A percentile compares a stretch with the other conserved stretches of the same genome.
Evolutionary conservation across 179 eudicot species (phyloP).

Genomic region (Heliamphora pulchella): DNA sequence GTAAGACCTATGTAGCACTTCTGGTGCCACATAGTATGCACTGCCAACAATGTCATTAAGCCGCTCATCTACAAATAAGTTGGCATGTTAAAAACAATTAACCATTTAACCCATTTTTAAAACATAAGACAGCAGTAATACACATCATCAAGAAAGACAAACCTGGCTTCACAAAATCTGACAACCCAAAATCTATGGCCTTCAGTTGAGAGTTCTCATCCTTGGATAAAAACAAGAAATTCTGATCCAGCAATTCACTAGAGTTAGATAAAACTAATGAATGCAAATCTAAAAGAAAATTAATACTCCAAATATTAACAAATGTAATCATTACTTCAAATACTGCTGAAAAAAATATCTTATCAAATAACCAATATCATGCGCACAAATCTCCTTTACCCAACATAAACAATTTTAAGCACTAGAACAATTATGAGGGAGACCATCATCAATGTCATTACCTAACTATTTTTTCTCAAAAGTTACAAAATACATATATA

Average conservation of each 20-base stretch:
- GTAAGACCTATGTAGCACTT: slow-evolving; percentile 85
- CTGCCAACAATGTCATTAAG: slow-evolving; percentile 92
- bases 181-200: slow-evolving; percentile 93
- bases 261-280: slow-evolving; percentile 13
- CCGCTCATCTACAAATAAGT: slow-evolving; percentile 55
- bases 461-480: background rate
- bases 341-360: background rate
- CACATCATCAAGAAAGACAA: slow-evolving; percentile 23
- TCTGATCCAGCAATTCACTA: slow-evolving; percentile 39
- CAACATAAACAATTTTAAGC: slow-evolving; percentile 27
- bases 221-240: slow-evolving; percentile 63
- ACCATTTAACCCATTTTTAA: background rate
- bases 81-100: background rate
- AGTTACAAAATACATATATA: background rate
- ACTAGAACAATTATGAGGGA: slow-evolving; percentile 41
- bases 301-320: slow-evolving; percentile 37
- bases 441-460: background rate
- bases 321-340: background rate
- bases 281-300: slow-evolving; percentile 42
- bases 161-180: slow-evolving; percentile 94
- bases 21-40: slow-evolving; percentile 92
- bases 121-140: slow-evolving; percentile 15
- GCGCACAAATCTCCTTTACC: slow-evolving; percentile 12
- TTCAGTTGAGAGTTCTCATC: slow-evolving; percentile 68
- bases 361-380: background rate